Evolutionary conservation across 495 filamentous ascomycete species (phyloP).

Genomic region (Cercophora sp.): DNA sequence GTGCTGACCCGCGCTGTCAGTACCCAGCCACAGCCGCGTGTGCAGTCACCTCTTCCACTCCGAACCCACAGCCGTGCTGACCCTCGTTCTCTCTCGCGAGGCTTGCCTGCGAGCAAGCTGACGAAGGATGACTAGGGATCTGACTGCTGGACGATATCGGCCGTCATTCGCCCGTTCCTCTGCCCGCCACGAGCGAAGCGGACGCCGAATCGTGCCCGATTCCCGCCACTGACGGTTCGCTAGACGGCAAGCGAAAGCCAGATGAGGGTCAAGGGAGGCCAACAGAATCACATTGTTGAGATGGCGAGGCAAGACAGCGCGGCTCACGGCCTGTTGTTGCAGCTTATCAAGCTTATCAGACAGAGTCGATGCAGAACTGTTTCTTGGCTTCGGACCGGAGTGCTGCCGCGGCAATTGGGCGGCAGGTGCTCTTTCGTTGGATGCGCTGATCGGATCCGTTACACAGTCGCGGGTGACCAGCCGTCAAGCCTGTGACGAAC

Average conservation of each 20-base stretch:
- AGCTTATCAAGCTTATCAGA: background rate
- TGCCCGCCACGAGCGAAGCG: background rate
- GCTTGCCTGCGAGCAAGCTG: conserved; percentile 2
- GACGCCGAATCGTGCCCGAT: no score
- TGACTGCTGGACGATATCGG: background rate
- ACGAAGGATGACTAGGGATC: conserved; percentile 10
- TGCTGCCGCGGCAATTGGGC: background rate
- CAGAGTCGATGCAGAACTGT: background rate
- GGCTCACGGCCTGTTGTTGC: no score
- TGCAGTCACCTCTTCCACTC: conserved; percentile 2
- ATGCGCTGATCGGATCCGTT: background rate
- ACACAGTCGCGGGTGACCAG: background rate
- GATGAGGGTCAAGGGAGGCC: no score
- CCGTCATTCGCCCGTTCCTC: background rate
- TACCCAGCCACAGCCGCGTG: conserved; percentile 10
- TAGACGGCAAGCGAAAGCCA: no score
- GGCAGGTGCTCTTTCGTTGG: background rate
- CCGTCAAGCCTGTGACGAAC: background rate
- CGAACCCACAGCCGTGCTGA: background rate
- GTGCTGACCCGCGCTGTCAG: conserved; percentile 9
- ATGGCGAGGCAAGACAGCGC: no score
- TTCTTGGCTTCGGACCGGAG: background rate
- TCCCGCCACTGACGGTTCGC: no score
- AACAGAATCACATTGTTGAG: no score
- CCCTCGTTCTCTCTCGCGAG: background rate